These are phyloP conservation scores for Pouteria campechiana DNA, from an alignment of 179 eudicot species.

Conservation along the genomic window DNA sequence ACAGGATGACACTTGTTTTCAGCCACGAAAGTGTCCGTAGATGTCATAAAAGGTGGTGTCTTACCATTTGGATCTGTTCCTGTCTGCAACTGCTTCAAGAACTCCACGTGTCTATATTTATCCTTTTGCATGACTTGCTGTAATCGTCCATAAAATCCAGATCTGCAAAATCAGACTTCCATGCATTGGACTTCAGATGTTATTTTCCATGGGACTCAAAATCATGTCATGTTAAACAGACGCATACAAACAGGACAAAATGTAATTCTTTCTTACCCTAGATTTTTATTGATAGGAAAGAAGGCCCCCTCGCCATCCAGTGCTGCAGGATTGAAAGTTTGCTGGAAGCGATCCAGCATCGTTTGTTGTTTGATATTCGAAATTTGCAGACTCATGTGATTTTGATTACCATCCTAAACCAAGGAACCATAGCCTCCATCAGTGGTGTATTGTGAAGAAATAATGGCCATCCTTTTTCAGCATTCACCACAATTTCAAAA, in stretches of 20 bases:
- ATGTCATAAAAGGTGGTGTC: constrained; percentile 1
- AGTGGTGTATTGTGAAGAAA: constrained; percentile 5
- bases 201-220: background rate
- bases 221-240: background rate
- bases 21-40: background rate
- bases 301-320: constrained; percentile 17
- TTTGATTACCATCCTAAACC: constrained; percentile 26
- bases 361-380: constrained; percentile 30
- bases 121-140: constrained; percentile 62
- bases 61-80: constrained; percentile 43
- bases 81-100: constrained; percentile 31
- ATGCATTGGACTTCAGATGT: background rate
- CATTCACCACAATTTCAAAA: background rate
- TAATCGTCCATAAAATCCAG: constrained; percentile 53
- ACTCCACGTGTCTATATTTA: constrained; percentile 51
- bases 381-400: constrained; percentile 13
- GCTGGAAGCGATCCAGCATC: constrained; percentile 74
- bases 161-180: constrained; percentile 21
- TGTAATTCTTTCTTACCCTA: constrained; percentile 32
- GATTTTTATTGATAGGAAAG: constrained; percentile 18
- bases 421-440: constrained; percentile 1
- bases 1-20: too few species aligned
- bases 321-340: constrained; percentile 50
- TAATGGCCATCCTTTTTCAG: background rate
- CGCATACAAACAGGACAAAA: background rate